phyloP scores from a whole-genome alignment of 2,329 filamentous ascomycete species.

The Alternaria consortialis region DNA sequence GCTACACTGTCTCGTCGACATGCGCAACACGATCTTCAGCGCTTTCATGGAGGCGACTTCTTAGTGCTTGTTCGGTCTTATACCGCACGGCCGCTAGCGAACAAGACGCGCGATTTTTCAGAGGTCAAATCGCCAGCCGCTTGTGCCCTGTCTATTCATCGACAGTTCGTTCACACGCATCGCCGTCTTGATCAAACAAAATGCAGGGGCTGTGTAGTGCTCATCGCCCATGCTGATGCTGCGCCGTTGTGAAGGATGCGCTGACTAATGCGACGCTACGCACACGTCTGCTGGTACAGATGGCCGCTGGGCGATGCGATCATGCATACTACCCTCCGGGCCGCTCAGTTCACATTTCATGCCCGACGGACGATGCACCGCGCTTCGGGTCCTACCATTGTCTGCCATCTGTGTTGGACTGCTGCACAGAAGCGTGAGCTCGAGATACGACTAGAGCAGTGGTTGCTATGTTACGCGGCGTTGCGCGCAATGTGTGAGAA shows the following conservation, averaged over 20 bases:
- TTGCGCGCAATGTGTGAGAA: background rate
- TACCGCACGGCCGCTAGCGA: slow-evolving; percentile 2
- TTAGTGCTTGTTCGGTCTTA: slow-evolving; percentile 2
- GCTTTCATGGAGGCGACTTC: background rate
- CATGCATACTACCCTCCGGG: background rate
- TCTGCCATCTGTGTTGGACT: background rate
- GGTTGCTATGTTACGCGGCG: background rate
- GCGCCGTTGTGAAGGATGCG: background rate
- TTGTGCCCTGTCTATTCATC: background rate
- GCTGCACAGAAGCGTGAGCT: background rate
- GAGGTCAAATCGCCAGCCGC: background rate
- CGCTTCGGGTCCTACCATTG: background rate
- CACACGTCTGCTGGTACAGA: background rate
- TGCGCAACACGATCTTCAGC: background rate
- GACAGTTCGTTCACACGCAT: background rate
- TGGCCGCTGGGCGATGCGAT: background rate
- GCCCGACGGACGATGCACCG: too few species aligned
- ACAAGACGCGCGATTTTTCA: background rate
- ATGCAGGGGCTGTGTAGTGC: background rate
- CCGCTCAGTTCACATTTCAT: background rate
- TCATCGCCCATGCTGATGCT: background rate
- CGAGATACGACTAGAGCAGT: background rate
- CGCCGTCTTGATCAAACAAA: background rate
- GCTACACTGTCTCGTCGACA: background rate
- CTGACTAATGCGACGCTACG: background rate